phyloP scores from a whole-genome alignment of 2,329 filamentous ascomycete species.

The Cytospora piceae region DNA sequence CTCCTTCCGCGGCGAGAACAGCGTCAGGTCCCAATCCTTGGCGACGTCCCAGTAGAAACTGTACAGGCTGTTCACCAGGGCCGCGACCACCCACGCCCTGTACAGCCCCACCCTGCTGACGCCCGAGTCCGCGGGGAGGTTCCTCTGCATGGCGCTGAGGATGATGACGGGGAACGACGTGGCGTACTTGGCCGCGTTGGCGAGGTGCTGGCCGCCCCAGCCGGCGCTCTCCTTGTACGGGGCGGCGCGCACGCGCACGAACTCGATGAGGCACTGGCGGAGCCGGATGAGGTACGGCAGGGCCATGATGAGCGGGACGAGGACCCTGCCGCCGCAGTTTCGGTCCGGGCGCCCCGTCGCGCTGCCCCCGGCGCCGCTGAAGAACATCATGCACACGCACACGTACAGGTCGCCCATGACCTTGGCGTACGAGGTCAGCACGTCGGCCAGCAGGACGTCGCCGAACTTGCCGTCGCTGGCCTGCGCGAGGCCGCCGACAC shows the following conservation, averaged over 20 bases:
- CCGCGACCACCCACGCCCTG: constrained; percentile 70
- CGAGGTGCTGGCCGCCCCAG: constrained; percentile 84
- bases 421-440: constrained; percentile 91
- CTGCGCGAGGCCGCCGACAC: constrained; percentile 84
- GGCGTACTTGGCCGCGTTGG: constrained; percentile 94
- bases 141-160: constrained; percentile 74
- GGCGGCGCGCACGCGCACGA: constrained; percentile 67
- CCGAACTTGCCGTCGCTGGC: constrained; percentile 90
- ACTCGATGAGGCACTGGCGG: constrained; percentile 91
- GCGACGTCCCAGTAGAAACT: constrained; percentile 99
- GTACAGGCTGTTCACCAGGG: constrained; percentile 83
- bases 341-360: constrained; percentile 83
- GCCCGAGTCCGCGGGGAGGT: constrained; percentile 48
- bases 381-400: constrained; percentile 76
- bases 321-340: constrained; percentile 74
- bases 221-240: constrained; percentile 61
- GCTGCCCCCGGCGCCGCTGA: constrained; percentile 70
- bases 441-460: constrained; percentile 91
- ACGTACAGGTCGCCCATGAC: constrained; percentile 90
- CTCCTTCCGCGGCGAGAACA: constrained; percentile 66
- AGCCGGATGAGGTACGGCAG: constrained; percentile 85
- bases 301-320: constrained; percentile 84
- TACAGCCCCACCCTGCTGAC: constrained; percentile 50
- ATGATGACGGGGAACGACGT: constrained; percentile 91
- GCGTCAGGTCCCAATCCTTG: constrained; percentile 93